Base-by-base conservation (phyloP, 345 rosid genomes). In the Microcos paniculata region DNA sequence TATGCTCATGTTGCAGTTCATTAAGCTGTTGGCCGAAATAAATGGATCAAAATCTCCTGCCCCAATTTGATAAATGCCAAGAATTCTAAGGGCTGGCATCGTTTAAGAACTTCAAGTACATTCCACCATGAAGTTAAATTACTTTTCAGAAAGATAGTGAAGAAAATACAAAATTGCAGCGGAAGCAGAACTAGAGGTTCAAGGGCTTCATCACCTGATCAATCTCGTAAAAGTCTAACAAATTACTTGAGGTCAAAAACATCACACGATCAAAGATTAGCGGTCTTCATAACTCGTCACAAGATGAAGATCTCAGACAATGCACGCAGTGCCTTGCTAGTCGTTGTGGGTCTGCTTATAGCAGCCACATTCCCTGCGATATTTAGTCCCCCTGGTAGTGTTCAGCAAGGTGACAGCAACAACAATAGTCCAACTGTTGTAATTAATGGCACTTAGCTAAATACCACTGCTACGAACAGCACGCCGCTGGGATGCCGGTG, bases 211-310 rank as follows among this genome's bases (percentile, higher is more conserved):
- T n/a, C n/a, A 5, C 18, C 53, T 4, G 21, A 16, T 49, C 21
- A 16, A 49, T 49, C 53, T 49, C 53, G 53, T 4, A 49, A 16
- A 49, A 18, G 8, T 49, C 21, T 18, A 2, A 18, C 53, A 49
- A 18, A 18, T 18, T 49, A 16, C 53, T 43, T 76, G 7, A 13
- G 52, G 3, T 80, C 81, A 26, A 21, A 23, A 58, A 74, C 31
- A 19, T 14, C 68, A 4, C 11, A 52, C 78, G 19, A 19, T 2
- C 51, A 74, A 53, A 53, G 11, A 2, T 19, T 53, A 6, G 57
- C 12, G 9, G 9, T 21, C 8, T n/a, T 53, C 8, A 53, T 53
- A 8, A 21, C 28, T 53, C 58, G 28, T 8, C 58, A 53, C 8
- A 53, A 53, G 58, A n/a, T 53, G 58, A n/a, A 53, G 13, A n/a